A percentile compares a stretch with the other conserved stretches of the same genome.
Evolutionary conservation across 2,329 filamentous ascomycete genomes (phyloP).

Genomic region (Ascochyta rabiei): DNA sequence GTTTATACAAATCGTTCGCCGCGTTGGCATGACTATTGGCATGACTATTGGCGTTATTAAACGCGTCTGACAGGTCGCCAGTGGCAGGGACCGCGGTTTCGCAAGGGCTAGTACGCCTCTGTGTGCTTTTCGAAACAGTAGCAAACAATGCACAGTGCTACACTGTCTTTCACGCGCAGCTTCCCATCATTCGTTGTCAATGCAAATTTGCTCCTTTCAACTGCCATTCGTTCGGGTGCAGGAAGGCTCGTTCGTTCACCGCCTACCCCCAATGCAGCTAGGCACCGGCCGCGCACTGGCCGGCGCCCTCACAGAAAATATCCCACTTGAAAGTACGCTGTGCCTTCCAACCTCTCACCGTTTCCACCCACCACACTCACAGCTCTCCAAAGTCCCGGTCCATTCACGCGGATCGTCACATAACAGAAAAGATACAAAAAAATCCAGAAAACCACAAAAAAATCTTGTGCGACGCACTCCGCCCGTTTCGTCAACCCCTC

Average conservation of each 20-base stretch:
- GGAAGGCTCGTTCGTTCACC: conserved; percentile 21
- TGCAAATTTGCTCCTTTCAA: conserved; percentile 6
- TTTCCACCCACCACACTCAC: conserved; percentile 28
- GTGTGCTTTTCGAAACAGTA: neutral
- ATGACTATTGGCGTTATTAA: neutral
- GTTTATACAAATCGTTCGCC: neutral
- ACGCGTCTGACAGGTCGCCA: conserved; percentile 2
- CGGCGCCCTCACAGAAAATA: conserved; percentile 19
- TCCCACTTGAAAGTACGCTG: conserved; percentile 16
- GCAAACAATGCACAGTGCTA: neutral
- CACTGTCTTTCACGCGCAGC: neutral
- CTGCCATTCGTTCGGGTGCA: conserved; percentile 14
- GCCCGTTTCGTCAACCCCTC: conserved; percentile 32
- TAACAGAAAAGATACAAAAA: conserved; percentile 50
- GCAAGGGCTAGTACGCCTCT: conserved; percentile 3
- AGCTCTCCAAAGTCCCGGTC: conserved; percentile 39
- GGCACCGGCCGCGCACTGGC: conserved; percentile 17
- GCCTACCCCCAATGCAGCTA: conserved; percentile 20
- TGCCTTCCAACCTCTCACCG: conserved; percentile 17
- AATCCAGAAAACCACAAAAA: conserved; percentile 48
- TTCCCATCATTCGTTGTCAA: conserved; percentile 3
- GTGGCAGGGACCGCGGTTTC: conserved; percentile 4
- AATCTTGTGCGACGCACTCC: conserved; percentile 38
- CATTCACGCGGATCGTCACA: conserved; percentile 39
- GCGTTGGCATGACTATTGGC: neutral